Evolutionary conservation across 2,329 filamentous ascomycete species (phyloP).

Genomic region (Ophiocordyceps camponoti-saundersi): DNA sequence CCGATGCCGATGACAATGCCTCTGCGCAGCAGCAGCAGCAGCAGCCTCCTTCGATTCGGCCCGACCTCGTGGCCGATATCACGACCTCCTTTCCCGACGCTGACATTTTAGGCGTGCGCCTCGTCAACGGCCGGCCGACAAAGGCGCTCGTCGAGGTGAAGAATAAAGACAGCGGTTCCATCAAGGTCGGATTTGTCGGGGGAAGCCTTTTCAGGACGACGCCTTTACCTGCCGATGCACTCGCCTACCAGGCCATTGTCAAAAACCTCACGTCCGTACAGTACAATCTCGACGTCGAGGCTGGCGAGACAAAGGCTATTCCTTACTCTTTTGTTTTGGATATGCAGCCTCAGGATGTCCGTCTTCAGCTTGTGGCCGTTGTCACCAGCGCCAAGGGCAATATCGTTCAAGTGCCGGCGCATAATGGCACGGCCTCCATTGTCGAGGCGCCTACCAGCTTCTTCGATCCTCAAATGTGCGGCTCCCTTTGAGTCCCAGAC

Average conservation of each 20-base stretch:
- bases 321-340: conserved; percentile 79
- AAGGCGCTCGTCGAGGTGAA: conserved; percentile 65
- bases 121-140: conserved; percentile 81
- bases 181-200: conserved; percentile 60
- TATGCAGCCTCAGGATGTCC: conserved; percentile 81
- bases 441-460: conserved; percentile 85
- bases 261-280: conserved; percentile 70
- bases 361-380: conserved; percentile 60
- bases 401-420: conserved; percentile 62
- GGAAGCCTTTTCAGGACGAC: conserved; percentile 51
- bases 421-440: conserved; percentile 68
- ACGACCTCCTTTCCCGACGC: conserved; percentile 46
- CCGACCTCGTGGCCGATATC: conserved; percentile 31
- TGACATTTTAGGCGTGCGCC: conserved; percentile 88
- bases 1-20: no score
- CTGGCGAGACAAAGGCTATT: conserved; percentile 59
- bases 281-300: conserved; percentile 57
- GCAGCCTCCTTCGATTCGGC: no score
- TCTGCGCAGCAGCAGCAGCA: no score
- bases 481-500: no score
- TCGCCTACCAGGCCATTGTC: conserved; percentile 39
- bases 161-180: conserved; percentile 65
- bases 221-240: conserved; percentile 27
- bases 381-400: conserved; percentile 48
- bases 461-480: conserved; percentile 90